Evolutionary conservation across 192 early-diverging fungal genomes (phyloP).

Genomic region (Hyaloraphidium curvatum): DNA sequence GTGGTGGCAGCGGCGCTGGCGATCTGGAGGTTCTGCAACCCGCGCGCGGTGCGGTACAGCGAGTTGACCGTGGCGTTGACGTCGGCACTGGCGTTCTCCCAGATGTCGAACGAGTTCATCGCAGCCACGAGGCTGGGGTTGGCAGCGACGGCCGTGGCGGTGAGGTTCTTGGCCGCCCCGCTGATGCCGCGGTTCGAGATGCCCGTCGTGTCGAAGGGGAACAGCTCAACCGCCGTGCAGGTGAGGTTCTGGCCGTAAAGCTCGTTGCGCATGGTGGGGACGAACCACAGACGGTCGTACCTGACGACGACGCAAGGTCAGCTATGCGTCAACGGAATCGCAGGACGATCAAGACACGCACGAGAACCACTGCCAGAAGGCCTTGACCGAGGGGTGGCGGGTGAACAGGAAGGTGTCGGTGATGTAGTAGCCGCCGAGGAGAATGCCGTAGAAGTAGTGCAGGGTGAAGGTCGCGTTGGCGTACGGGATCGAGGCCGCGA

Average conservation of each 20-base stretch:
- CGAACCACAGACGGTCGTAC: neutral
- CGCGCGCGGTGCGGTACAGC: neutral
- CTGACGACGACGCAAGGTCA: neutral
- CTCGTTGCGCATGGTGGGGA: constrained; percentile 1
- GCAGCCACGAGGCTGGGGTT: neutral
- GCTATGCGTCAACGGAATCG: no score
- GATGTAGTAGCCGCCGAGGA: neutral
- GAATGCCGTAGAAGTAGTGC: neutral
- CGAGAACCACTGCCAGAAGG: no score
- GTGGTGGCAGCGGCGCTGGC: neutral
- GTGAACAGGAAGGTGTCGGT: neutral
- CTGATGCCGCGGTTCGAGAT: neutral
- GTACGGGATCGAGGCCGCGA: constrained; percentile 2
- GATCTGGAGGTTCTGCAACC: neutral
- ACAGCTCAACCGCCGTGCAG: neutral
- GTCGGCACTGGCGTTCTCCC: neutral
- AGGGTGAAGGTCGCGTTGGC: constrained; percentile 1
- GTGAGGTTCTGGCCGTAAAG: neutral
- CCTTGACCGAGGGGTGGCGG: no score
- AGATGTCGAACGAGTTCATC: neutral
- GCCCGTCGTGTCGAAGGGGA: neutral
- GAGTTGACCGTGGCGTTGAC: neutral
- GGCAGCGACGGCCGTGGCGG: neutral
- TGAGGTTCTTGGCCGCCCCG: neutral
- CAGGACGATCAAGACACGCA: no score